Base-by-base conservation (phyloP, 495 filamentous ascomycete species). In the Astrothelium subdiscretum region DNA sequence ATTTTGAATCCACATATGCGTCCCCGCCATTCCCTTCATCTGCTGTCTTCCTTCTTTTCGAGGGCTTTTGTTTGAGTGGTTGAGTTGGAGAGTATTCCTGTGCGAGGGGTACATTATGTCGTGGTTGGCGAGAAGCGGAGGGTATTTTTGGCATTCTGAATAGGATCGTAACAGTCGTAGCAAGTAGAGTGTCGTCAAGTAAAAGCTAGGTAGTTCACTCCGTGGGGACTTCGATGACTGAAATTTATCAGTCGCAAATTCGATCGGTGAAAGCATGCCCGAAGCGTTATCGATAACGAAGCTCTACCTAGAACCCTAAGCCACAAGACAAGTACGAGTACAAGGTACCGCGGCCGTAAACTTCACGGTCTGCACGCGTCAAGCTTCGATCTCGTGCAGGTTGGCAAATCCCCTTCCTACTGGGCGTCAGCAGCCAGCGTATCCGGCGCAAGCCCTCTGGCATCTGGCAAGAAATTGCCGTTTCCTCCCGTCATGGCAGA, bases 1-100 rank as follows among this genome's bases (percentile, higher is more conserved):
- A 81, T 69, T 88, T 90, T 54, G 91, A 86, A 72, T 96, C 92
- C 60, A 97, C 80, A 69, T 83, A 95, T 64, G 79, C 77, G 57
- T 88, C 82, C 67, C 86, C 81, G 54, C 82, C 81, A 24, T 85
- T 81, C 31, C 83, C 78, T 29, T 81, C 81, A 11, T 61, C 29
- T 22, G 59, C 52, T 3, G 59, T 58, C 67, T 73, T 76, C 62
- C 66, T 66, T 64, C 70, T 69, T 63, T 75, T 76, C 15, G 64
- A 61, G 3, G 67, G 32, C 59, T 77, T 77, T 40, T 74, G 72
- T 66, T 74, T 75, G 31, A 69, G 66, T 32, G 71, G 66, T 10
- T 72, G 54, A 4, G 69, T 69, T 27, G 72, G 69, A 15, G 64
- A 62, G 61, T 77, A 77, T 24, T 76, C 75, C 67, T 77, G 74